A percentile compares a stretch with the other conserved stretches of the same genome.
Evolutionary conservation across 768 basidiomycete genomes (phyloP).

Genomic region (Panellus pusillus): DNA sequence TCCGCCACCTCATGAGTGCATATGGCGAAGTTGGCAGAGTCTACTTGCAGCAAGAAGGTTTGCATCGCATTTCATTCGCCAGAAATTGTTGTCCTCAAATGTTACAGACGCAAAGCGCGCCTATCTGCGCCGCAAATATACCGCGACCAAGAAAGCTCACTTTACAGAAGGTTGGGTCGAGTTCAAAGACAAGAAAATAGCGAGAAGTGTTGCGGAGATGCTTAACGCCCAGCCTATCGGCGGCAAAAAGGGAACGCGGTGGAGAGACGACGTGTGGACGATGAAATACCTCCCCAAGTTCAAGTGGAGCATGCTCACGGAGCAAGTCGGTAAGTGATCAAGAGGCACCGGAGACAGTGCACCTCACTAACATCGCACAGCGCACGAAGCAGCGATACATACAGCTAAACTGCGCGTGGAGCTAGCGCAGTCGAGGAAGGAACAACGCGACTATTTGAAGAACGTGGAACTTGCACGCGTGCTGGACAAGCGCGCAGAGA

Average conservation of each 20-base stretch:
- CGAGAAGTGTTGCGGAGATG: conserved; percentile 89
- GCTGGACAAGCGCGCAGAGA: conserved; percentile 75
- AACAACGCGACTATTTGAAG: conserved; percentile 90
- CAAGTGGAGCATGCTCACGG: conserved; percentile 98
- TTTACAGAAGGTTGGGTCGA: conserved; percentile 99
- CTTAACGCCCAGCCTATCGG: conserved; percentile 95
- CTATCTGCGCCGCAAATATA: conserved; percentile 78
- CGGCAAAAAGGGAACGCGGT: conserved; percentile 85
- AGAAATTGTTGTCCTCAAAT: neutral
- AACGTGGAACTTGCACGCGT: conserved; percentile 93
- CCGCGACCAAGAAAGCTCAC: conserved; percentile 80
- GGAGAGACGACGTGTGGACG: conserved; percentile 98
- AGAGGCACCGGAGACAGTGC: no score
- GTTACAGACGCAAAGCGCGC: conserved; percentile 78
- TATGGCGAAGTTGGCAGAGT: conserved; percentile 92
- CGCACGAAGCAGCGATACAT: conserved; percentile 90
- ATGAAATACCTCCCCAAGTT: conserved; percentile 98
- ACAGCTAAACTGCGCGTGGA: conserved; percentile 89
- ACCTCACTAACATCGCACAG: conserved; percentile 38
- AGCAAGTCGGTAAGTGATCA: conserved; percentile 85
- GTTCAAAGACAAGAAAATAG: conserved; percentile 91
- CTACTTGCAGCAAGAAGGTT: conserved; percentile 92
- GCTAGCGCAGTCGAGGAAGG: conserved; percentile 80
- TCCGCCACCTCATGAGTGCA: conserved; percentile 87
- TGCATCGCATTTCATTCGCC: conserved; percentile 19